Conservation (phyloP, 2,329 filamentous ascomycete species). For the Diplodia sapinea region DNA sequence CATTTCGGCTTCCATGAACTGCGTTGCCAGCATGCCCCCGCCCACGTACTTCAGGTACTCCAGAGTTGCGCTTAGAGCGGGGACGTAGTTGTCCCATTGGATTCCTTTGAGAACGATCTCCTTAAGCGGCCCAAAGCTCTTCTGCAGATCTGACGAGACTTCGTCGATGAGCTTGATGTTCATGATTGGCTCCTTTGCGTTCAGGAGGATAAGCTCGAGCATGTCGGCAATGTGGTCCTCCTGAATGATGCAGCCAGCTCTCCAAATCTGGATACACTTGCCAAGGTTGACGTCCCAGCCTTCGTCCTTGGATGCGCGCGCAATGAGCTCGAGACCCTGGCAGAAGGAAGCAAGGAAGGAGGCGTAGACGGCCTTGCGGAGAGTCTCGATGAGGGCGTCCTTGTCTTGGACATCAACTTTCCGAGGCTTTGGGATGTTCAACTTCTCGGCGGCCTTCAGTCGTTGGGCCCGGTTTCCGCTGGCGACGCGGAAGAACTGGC, state of each 20-base stretch:
- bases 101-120: slow-evolving; percentile 55
- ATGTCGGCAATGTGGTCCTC: slow-evolving; percentile 61
- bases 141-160: slow-evolving; percentile 55
- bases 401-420: slow-evolving; percentile 40
- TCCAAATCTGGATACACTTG: slow-evolving; percentile 59
- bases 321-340: slow-evolving; percentile 64
- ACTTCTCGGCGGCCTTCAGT: slow-evolving; percentile 50
- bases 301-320: slow-evolving; percentile 57
- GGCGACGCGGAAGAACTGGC: slow-evolving; percentile 61
- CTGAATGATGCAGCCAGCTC: slow-evolving; percentile 66
- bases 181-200: slow-evolving; percentile 39
- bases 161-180: slow-evolving; percentile 49
- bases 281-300: slow-evolving; percentile 55
- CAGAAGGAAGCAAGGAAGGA: slow-evolving; percentile 60
- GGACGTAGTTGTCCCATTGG: slow-evolving; percentile 59
- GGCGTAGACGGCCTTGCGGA: slow-evolving; percentile 59
- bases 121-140: slow-evolving; percentile 55
- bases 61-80: slow-evolving; percentile 59
- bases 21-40: slow-evolving; percentile 59
- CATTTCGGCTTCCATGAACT: slow-evolving; percentile 66
- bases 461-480: slow-evolving; percentile 60
- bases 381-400: slow-evolving; percentile 52
- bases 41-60: slow-evolving; percentile 65
- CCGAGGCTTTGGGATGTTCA: slow-evolving; percentile 37
- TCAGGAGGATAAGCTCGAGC: slow-evolving; percentile 47